Conservation (phyloP, 257 asterid genomes). For the Solanum sitiens region DNA sequence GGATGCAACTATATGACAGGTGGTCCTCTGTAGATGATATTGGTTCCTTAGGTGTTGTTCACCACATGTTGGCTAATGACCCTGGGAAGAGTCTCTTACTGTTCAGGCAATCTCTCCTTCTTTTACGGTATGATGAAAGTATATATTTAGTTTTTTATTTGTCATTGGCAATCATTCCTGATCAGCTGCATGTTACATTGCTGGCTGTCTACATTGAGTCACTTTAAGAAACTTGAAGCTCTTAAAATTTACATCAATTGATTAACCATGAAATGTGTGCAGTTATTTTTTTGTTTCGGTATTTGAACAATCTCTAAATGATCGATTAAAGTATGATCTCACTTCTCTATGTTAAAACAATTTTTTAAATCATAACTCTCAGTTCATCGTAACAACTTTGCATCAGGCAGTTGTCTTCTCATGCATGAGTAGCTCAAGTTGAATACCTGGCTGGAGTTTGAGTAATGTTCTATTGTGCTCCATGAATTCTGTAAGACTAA, state of each 20-base stretch:
- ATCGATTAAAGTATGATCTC: not conserved
- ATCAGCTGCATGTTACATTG: not conserved
- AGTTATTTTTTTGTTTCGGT: not conserved
- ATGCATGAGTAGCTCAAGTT: not conserved
- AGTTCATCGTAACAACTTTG: not conserved
- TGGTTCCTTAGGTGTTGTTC: conserved; percentile 93
- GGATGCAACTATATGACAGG: conserved; percentile 86
- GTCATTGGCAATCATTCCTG: not conserved
- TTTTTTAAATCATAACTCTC: not conserved
- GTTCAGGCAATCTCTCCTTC: conserved; percentile 86
- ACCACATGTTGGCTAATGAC: conserved; percentile 82
- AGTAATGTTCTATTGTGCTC: not conserved
- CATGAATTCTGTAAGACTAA: not conserved
- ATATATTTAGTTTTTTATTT: not conserved
- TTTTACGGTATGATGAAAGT: conserved; percentile 41
- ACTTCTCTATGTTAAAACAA: not conserved
- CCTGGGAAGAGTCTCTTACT: conserved; percentile 81
- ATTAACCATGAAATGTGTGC: not conserved
- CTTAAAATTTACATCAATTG: not conserved
- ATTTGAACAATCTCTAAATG: not conserved
- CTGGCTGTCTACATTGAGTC: not conserved
- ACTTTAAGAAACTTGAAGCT: not conserved
- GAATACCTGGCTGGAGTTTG: not conserved
- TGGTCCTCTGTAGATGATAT: conserved; percentile 96
- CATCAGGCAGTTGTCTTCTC: not conserved